Percentiles rank a stretch among this genome's conserved stretches.
Conservation (phyloP, 2,329 filamentous ascomycete genomes). For the Pseudogymnoascus sp. region DNA sequence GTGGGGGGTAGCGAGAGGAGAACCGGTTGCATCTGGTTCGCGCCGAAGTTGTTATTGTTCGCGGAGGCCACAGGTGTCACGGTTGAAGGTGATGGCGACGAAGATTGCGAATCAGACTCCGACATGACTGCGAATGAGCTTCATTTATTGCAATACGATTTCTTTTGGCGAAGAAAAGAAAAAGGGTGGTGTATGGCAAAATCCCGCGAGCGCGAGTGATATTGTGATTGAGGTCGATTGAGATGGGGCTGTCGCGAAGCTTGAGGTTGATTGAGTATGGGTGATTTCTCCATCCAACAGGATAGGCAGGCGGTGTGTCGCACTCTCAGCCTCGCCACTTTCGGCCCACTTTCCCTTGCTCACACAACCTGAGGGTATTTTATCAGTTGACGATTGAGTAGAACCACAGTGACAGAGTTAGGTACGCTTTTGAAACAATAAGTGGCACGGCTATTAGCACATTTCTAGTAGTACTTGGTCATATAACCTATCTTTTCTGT, state of each 20-base stretch:
- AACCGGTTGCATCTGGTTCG: not conserved
- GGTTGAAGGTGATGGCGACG: not conserved
- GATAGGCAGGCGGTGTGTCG: constrained; percentile 5
- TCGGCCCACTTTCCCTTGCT: not conserved
- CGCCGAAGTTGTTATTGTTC: not conserved
- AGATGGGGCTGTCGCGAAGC: not conserved
- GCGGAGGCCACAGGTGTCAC: not conserved
- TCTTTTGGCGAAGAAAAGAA: not conserved
- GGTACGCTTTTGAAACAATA: no score
- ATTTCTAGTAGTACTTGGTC: no score
- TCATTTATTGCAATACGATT: not conserved
- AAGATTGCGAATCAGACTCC: not conserved
- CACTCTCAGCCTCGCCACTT: not conserved
- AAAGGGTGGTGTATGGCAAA: not conserved
- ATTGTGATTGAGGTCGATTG: not conserved
- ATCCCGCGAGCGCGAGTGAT: not conserved
- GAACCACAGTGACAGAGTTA: not conserved
- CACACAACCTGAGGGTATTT: not conserved
- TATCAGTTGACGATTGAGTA: not conserved
- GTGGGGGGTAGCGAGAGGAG: constrained; percentile 2
- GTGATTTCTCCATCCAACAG: not conserved
- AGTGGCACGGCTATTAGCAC: no score
- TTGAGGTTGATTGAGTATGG: not conserved
- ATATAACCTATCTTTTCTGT: no score
- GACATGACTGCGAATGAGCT: not conserved